Conservation (phyloP, 306 rosid genomes). For the Cyamopsis tetragonoloba region DNA sequence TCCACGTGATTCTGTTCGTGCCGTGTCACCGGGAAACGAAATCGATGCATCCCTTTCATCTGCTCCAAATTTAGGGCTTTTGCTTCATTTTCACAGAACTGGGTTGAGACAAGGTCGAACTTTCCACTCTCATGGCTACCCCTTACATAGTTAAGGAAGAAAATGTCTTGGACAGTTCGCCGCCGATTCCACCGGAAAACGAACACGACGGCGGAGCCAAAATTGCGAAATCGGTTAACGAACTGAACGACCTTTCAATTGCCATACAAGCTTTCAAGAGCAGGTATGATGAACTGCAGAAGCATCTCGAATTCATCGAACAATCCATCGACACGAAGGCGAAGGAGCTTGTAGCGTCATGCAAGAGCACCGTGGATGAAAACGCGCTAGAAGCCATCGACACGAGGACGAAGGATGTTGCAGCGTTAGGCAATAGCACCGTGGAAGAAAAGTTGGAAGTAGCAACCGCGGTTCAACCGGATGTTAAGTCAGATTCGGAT, state of each 20-base stretch:
- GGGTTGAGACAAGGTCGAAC: too few relatives aligned
- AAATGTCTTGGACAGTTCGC: not conserved
- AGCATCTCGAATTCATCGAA: slow-evolving; percentile 43
- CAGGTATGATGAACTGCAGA: slow-evolving; percentile 44
- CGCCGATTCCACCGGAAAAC: not conserved
- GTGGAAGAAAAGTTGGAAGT: too few relatives aligned
- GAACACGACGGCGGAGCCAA: not conserved
- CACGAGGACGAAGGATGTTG: slow-evolving; percentile 24
- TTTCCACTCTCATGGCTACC: not conserved
- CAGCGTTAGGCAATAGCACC: not conserved
- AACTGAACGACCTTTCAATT: slow-evolving; percentile 35
- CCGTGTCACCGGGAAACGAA: too few relatives aligned
- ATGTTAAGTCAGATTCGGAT: not conserved
- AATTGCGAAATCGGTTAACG: slow-evolving; percentile 31
- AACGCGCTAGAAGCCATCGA: too few relatives aligned
- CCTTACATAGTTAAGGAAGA: not conserved
- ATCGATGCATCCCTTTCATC: too few relatives aligned
- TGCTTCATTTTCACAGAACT: too few relatives aligned
- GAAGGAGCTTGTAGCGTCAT: slow-evolving; percentile 14
- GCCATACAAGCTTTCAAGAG: slow-evolving; percentile 37
- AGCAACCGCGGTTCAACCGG: slow-evolving; percentile 1
- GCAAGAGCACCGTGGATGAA: not conserved
- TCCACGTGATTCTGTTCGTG: slow-evolving; percentile 6
- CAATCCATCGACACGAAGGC: slow-evolving; percentile 15
- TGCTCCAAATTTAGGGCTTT: too few relatives aligned